A percentile compares a stretch with the other conserved stretches of the same genome.
Conservation (phyloP, 202 grass and related monocot species). For the Saccharum hybrid region DNA sequence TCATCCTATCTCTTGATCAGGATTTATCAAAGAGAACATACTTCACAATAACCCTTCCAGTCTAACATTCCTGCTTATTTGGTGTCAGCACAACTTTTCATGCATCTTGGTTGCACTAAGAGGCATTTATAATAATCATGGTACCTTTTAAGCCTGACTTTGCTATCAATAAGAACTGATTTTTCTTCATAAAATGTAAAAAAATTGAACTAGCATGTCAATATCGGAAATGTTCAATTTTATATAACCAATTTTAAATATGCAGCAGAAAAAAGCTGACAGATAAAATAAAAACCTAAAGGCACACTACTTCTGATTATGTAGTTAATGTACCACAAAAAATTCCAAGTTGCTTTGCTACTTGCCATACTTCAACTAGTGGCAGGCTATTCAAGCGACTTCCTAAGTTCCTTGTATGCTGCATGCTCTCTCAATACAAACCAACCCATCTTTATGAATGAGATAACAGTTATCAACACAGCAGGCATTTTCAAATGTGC, state of each 20-base stretch:
- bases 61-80: not conserved
- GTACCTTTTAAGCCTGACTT: not conserved
- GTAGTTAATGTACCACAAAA: not conserved
- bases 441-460: conserved; percentile 2
- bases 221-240: not conserved
- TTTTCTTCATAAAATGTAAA: not conserved
- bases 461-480: not conserved
- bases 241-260: not conserved
- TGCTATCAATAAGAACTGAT: not conserved
- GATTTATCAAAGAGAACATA: not conserved
- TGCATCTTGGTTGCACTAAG: not conserved
- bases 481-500: not conserved
- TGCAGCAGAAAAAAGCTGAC: not conserved
- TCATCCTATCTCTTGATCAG: not conserved
- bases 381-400: not conserved
- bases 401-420: not conserved
- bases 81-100: not conserved
- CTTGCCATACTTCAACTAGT: not conserved
- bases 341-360: not conserved
- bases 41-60: not conserved
- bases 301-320: not conserved
- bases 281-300: not conserved
- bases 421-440: conserved; percentile 7
- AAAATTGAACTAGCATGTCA: not conserved
- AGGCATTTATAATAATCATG: not conserved